Percentiles rank a stretch among this genome's conserved stretches.
Conservation (phyloP, 805 yeast species). For the Metschnikowia kunwiensis region DNA sequence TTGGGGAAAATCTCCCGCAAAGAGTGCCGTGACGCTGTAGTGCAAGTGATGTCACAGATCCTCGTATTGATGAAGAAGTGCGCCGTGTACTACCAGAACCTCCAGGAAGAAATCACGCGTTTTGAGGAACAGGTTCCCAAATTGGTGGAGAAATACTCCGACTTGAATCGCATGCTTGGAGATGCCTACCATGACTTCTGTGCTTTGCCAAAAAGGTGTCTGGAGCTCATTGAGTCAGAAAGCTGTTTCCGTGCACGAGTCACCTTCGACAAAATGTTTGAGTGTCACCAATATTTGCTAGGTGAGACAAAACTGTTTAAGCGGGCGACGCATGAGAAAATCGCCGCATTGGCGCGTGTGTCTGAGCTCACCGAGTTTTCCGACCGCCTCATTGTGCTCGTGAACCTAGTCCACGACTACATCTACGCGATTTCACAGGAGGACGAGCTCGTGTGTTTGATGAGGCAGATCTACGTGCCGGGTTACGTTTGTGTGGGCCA, state of each 20-base stretch:
- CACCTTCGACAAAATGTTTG: slow-evolving; percentile 13
- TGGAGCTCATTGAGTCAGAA: slow-evolving; percentile 12
- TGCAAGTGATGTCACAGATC: slow-evolving; percentile 7
- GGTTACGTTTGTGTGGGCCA: slow-evolving; percentile 12
- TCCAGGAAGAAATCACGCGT: slow-evolving; percentile 3
- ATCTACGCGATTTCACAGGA: slow-evolving; percentile 9
- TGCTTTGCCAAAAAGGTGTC: slow-evolving; percentile 10
- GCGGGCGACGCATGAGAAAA: slow-evolving; percentile 3
- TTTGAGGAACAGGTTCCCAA: slow-evolving; percentile 6
- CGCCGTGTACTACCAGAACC: slow-evolving; percentile 7
- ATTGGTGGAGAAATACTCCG: slow-evolving; percentile 6
- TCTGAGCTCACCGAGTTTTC: slow-evolving; percentile 11
- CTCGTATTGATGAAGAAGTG: slow-evolving; percentile 11
- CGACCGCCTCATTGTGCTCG: slow-evolving; percentile 8
- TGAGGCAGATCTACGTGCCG: slow-evolving; percentile 7
- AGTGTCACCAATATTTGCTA: slow-evolving; percentile 13
- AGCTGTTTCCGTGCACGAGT: slow-evolving; percentile 14
- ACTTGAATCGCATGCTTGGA: slow-evolving; percentile 8
- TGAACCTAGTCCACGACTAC: slow-evolving; percentile 11
- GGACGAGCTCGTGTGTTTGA: slow-evolving; percentile 13
- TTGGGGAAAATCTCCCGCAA: slow-evolving; percentile 6
- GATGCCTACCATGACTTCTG: slow-evolving; percentile 13
- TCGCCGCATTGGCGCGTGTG: slow-evolving; percentile 6
- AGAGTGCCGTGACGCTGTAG: slow-evolving; percentile 8
- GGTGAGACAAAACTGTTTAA: slow-evolving; percentile 7